Base-by-base conservation (phyloP, 2,329 filamentous ascomycete species). In the Fusarium sp. region DNA sequence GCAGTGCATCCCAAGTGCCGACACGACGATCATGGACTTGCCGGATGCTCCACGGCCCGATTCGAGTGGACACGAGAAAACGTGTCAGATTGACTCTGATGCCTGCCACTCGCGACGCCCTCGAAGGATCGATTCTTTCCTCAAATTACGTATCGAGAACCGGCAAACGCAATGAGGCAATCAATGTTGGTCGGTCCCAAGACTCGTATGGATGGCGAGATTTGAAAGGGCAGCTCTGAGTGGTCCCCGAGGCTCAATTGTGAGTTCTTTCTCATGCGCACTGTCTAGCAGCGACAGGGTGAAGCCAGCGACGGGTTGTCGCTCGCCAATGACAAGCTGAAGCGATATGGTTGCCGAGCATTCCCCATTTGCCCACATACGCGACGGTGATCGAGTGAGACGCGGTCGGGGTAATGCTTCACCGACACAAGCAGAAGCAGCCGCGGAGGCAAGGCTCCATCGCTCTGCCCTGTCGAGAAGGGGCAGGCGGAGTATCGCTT, bases 31-130 rank as follows among this genome's bases (percentile, higher is more conserved):
- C 57, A 70, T 66, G 44, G 46, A 57, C 58, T 67, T 75, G 67
- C 65, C 73, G 67, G 62, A 64, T 69, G 57, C 68, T 78, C 71
- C 66, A 60, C 76, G 76, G 76, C 63, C 71, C 67, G 75, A 78
- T 71, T 75, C 63, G 22, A 67, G 72, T 75, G 70, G 72, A 42
- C 58, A 65, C 62, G 46, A 56, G 46, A 53, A 51, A 38, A 53
- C 36, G 20, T 31, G 56, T 31, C 29, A 55, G 35, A 61, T 38
- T 31, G 36, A 49, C 27, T 38, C 35, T 33, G 20, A 46, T 42
- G 66, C 31, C 40, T 20, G 20, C 29, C 29, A 31, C 42, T 33
- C 53, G 42, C 35, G 68, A 66, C 51, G 64, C 67, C 70, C 56
- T 42, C 63, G 56, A 22, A 38, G 46, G 63, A 61, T 59, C 60